Evolutionary conservation across 495 filamentous ascomycete species (phyloP), one percentile per base, ranked within the genome.

Genomic region (Rostrohypoxylon terebratum): DNA sequence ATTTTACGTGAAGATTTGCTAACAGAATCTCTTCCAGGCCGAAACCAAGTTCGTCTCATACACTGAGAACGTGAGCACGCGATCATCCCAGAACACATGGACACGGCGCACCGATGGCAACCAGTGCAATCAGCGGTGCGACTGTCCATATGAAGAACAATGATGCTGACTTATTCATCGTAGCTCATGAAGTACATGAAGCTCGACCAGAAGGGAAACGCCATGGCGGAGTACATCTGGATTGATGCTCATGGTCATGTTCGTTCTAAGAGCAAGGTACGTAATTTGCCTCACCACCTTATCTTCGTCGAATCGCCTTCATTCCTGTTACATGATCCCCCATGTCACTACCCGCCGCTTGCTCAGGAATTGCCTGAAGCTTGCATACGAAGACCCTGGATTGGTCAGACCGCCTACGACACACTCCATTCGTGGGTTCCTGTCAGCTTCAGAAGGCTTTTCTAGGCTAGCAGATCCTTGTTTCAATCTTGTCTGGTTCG

Each of bases 191-290:
- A 97, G 82, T 99, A 97, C 88, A 87, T 95, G 83, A 83, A 86
- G 74, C 92, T 99, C 71, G 90, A 93, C 79, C 96, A 98, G 87
- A 92, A 91, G 77, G 94, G 94, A 78, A 83, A 78, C 38, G 82
- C 94, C 73, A 92, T 95, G 83, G 94, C 94, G 68, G 96, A 99
- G 85, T 99, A 98, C 87, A 90, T 99, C 85, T 99, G 96, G 96
- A 94, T 99, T 77, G 96, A 99, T 80, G 73, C 75, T 48, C 20
- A 68, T 14, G 71, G 77, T 50, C 77, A 76, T 50, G 75, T 76
- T 21, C 71, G 75, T 40, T 77, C 75, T n/a, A 76, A 76, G 75
- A 77, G 73, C 71, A 76, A 77, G 73, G 73, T 77, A 79, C 53
- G 96, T 97, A 85, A 86, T 93, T 83, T 57, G 63, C 67, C 34